phyloP scores from a whole-genome alignment of 2,329 filamentous ascomycete species.

The Dothistroma pini region DNA sequence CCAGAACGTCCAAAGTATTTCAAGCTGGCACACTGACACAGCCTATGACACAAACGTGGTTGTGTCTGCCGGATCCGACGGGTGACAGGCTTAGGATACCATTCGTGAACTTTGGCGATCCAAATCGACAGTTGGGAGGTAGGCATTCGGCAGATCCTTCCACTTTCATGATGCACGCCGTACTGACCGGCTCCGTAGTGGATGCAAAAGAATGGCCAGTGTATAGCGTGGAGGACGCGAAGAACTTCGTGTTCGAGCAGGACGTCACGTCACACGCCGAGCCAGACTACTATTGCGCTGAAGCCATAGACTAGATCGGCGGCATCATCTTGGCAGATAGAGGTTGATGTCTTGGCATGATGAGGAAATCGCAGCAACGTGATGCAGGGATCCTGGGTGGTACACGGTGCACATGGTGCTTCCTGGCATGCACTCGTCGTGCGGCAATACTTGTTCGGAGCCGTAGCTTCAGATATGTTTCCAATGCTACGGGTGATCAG shows the following conservation, averaged over 20 bases:
- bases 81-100: no score
- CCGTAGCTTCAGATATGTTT: neutral
- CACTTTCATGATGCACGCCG: neutral
- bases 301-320: constrained; percentile 39
- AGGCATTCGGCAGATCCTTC: constrained; percentile 3
- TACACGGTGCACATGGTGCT: no score
- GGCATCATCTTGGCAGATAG: constrained; percentile 25
- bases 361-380: no score
- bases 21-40: constrained; percentile 44
- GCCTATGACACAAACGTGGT: constrained; percentile 53
- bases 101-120: constrained; percentile 48
- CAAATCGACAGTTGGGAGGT: constrained; percentile 33
- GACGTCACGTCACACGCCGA: constrained; percentile 40
- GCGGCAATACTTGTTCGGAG: neutral
- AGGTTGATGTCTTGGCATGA: no score
- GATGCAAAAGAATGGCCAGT: constrained; percentile 40
- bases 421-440: no score
- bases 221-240: constrained; percentile 41
- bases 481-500: neutral
- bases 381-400: no score
- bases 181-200: constrained; percentile 18
- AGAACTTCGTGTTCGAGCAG: constrained; percentile 51
- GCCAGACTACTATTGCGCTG: constrained; percentile 44
- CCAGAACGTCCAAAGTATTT: constrained; percentile 36
- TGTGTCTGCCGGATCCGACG: no score